These are phyloP conservation scores for Hymenoscyphus repandus DNA, from an alignment of 2,329 filamentous ascomycete species.

Conservation along the genomic window DNA sequence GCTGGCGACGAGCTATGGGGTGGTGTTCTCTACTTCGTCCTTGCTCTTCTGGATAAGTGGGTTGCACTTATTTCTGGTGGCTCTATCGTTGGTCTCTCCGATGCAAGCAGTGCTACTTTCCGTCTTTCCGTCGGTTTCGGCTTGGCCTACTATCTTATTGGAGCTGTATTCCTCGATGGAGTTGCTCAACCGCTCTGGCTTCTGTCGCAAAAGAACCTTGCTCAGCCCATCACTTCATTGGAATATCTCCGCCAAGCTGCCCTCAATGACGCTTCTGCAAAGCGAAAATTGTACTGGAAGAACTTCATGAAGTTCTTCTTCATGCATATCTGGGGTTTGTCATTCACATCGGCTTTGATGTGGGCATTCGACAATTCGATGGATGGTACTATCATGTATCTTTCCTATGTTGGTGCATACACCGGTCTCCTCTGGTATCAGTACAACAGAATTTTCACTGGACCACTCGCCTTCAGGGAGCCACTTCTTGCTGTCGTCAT, in stretches of 20 bases:
- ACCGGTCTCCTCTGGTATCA: constrained; percentile 42
- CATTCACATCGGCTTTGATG: constrained; percentile 41
- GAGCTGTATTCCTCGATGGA: constrained; percentile 50
- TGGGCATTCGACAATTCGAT: constrained; percentile 42
- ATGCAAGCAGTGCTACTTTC: constrained; percentile 19
- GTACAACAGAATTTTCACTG: constrained; percentile 46
- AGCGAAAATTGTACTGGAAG: constrained; percentile 43
- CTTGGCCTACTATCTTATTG: constrained; percentile 53
- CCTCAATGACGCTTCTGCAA: constrained; percentile 8
- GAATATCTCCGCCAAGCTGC: constrained; percentile 22
- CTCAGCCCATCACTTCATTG: constrained; percentile 39
- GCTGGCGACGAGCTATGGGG: constrained; percentile 43
- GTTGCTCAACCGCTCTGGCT: constrained; percentile 37
- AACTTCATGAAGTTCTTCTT: constrained; percentile 43
- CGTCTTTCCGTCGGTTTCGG: constrained; percentile 42
- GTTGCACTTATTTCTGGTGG: constrained; percentile 42
- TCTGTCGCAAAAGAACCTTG: constrained; percentile 39
- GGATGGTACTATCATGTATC: constrained; percentile 12
- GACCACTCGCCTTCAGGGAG: constrained; percentile 43
- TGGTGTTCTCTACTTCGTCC: constrained; percentile 44
- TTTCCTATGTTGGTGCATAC: constrained; percentile 18
- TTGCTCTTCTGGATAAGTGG: constrained; percentile 52
- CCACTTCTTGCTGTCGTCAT: constrained; percentile 39
- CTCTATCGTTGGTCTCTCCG: constrained; percentile 35
- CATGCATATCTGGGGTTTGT: constrained; percentile 47